Base-by-base conservation (phyloP, 2,329 filamentous ascomycete genomes). In the Aspergillus versicolor region DNA sequence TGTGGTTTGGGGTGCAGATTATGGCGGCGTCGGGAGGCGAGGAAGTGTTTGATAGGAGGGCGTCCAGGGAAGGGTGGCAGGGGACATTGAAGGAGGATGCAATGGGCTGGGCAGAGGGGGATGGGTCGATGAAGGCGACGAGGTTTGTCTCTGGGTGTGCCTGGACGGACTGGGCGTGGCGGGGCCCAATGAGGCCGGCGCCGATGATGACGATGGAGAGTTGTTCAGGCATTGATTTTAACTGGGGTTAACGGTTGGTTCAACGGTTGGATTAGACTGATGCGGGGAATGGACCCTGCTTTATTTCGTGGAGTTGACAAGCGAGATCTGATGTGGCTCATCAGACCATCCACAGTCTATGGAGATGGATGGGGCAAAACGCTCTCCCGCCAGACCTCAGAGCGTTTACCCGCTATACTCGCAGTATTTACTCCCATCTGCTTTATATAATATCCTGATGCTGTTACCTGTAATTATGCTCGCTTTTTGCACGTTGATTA, bases 1-100 rank as follows among this genome's bases (percentile, higher is more conserved):
- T 84, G 62, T 81, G 76, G 62, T 85, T 86, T 2, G 84, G 84
- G 0, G 83, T 86, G 73, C 83, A 84, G 48, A 86, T 77, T 41
- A 86, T 80, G 21, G 82, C 82, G 37, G 79, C 82, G 48, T 83
- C 77, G 11, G 82, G 74, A 46, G 21, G 21, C 4, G 21, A 21
- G 3, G 21, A 21, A 3, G 21, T 21, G 21, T 21, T 21, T 21
- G 21, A 21, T 21, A 85, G 63, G 59, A 85, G 74, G 0, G 72
- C 70, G 3, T 74, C 50, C 2, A 84, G 68, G 4, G 78, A 74
- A 1, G 65, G 19, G 60, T 74, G 81, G 54, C 75, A 67, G 6
- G 67, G 69, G 9, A 77, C 77, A 21, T 72, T 52, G 5, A 81
- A 70, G 8, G 67, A 60, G 5, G 66, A 49, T 4, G 79, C 78